Base-by-base conservation (phyloP, 2,329 filamentous ascomycete genomes). In the Grosmannia huntii region DNA sequence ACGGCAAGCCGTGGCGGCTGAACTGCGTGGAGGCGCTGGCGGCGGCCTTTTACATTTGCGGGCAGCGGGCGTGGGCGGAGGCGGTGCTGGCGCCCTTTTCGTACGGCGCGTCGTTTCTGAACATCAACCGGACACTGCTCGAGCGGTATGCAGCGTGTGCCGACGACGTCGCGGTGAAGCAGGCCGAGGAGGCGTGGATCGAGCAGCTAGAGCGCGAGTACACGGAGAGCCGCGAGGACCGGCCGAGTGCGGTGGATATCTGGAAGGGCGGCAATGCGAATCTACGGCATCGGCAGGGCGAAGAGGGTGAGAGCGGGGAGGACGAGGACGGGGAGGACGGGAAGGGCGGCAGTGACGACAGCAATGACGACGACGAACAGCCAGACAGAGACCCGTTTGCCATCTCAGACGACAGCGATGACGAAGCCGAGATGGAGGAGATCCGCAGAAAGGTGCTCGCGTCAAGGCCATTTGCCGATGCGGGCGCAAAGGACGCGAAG, bases 1-100 rank as follows among this genome's bases (percentile, higher is more conserved):
- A 99, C 73, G 94, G 94, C 61, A 89, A 89, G 67, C 94, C 94
- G 5, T 96, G 91, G 89, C 80, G 91, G 57, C 71, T 99, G 62
- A 99, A 99, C 71, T 99, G 94, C 66, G 94, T 90, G 33, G 94
- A 99, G 75, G 94, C 94, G 4, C 76, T 99, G 53, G 94, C 90
- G 0, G 92, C 94, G 4, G 89, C 89, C 25, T 99, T 95, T 68
- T 89, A 82, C 66, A 99, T 99, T 63, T 97, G 92, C 66, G 90
- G 94, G 5, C 89, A 94, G 66, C 70, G 81, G 7, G 92, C 96
- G 55, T 99, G 94, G 94, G 92, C 94, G 0, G 83, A 87, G 67
- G 82, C 89, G 62, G 83, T 95, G 1, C 73, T 99, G 31, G 82
- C 82, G 62, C 87, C 89, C 2, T 99, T 99, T 67, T 85, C 85